Conservation (phyloP, 192 early-diverging fungal genomes). For the Coemansia sp. region DNA sequence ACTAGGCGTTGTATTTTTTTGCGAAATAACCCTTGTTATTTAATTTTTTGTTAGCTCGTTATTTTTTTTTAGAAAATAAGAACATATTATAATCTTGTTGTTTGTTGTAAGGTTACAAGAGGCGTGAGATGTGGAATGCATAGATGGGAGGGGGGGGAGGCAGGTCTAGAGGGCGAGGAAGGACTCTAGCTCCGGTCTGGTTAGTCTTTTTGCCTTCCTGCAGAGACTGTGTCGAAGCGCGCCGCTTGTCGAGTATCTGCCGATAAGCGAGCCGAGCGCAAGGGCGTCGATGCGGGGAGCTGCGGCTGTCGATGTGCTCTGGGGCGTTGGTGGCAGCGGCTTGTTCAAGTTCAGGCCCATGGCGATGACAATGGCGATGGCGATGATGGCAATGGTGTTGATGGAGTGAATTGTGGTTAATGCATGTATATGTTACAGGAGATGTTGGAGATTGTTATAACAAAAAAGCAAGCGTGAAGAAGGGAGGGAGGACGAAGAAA, state of each 20-base stretch:
- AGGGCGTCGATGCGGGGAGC: not conserved
- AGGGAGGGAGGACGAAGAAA: too few relatives aligned
- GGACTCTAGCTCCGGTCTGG: not conserved
- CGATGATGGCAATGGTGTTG: not conserved
- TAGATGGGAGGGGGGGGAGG: too few relatives aligned
- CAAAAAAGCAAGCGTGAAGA: too few relatives aligned
- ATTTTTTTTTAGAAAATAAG: too few relatives aligned
- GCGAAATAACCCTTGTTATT: not conserved
- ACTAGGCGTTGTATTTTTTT: conserved; percentile 9
- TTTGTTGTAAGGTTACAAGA: too few relatives aligned
- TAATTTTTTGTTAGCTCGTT: not conserved
- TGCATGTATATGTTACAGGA: too few relatives aligned
- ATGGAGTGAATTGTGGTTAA: not conserved
- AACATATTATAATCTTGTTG: too few relatives aligned
- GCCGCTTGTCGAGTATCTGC: not conserved
- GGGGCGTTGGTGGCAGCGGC: conserved; percentile 10
- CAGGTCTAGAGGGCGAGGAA: not conserved
- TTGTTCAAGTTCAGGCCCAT: conserved; percentile 11
- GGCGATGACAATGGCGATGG: not conserved
- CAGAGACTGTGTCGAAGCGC: not conserved
- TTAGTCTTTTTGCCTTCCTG: not conserved
- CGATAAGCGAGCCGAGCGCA: not conserved
- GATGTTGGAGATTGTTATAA: too few relatives aligned
- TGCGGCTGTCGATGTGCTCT: not conserved
- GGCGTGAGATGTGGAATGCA: too few relatives aligned